A percentile compares a stretch with the other conserved stretches of the same genome.
Evolutionary conservation across 106 monocot genomes (phyloP).

Genomic region (Dioscorea alata): DNA sequence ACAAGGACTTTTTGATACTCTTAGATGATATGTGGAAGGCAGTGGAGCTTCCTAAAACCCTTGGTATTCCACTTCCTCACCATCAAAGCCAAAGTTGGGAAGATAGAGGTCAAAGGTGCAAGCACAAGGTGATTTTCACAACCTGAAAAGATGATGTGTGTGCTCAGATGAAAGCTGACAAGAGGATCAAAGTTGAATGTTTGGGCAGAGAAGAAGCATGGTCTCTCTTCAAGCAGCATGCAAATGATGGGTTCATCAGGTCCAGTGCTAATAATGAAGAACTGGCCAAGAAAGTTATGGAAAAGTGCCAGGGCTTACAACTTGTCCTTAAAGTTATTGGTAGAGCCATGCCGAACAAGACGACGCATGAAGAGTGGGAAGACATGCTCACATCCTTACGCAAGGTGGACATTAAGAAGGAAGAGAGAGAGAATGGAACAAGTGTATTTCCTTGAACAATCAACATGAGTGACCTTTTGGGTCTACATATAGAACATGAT

Average conservation of each 20-base stretch:
- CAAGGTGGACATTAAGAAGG: not conserved
- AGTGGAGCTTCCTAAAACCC: no score
- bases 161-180: not conserved
- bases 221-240: not conserved
- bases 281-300: not conserved
- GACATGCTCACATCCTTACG: not conserved
- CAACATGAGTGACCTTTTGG: no score
- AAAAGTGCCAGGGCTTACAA: slow-evolving; percentile 8
- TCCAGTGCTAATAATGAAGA: no score
- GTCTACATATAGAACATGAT: no score
- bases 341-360: not conserved
- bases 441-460: no score
- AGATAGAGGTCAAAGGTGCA: no score
- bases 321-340: slow-evolving; percentile 3
- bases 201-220: not conserved
- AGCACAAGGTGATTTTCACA: slow-evolving; percentile 7
- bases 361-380: slow-evolving; percentile 2
- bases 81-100: not conserved
- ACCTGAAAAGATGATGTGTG: not conserved
- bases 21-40: no score
- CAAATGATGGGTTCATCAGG: not conserved
- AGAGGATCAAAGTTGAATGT: slow-evolving; percentile 1
- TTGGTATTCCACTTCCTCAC: not conserved
- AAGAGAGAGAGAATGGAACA: no score
- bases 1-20: no score